Evolutionary conservation across 1,284 basidiomycete genomes (phyloP).

Genomic region (Schizopora paradoxa): DNA sequence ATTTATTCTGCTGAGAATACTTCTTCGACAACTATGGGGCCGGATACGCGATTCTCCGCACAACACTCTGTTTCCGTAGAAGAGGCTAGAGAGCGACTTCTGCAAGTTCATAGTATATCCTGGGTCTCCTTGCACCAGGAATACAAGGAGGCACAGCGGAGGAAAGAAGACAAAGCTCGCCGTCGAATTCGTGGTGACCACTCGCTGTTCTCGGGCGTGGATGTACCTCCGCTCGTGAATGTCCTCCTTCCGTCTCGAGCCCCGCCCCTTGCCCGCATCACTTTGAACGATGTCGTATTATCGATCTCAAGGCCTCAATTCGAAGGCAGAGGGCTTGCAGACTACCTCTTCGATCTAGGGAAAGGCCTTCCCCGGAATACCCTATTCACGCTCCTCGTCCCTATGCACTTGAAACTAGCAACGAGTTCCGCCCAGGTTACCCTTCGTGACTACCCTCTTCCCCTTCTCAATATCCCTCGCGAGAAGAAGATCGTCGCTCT

Average conservation of each 20-base stretch:
- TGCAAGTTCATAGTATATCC: constrained; percentile 71
- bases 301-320: constrained; percentile 63
- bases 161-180: constrained; percentile 30
- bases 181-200: constrained; percentile 30
- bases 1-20: constrained; percentile 41
- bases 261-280: constrained; percentile 74
- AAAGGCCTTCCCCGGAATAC: constrained; percentile 66
- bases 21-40: constrained; percentile 18
- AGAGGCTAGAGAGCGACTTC: constrained; percentile 72
- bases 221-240: constrained; percentile 28
- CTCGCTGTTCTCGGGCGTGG: constrained; percentile 27
- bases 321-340: constrained; percentile 46
- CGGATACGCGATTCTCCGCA: constrained; percentile 50
- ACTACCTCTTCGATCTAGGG: constrained; percentile 72
- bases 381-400: constrained; percentile 77
- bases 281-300: constrained; percentile 57
- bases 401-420: constrained; percentile 74
- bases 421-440: constrained; percentile 58
- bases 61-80: constrained; percentile 63
- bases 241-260: constrained; percentile 37
- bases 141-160: constrained; percentile 30
- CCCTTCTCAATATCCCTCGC: constrained; percentile 56
- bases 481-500: constrained; percentile 42
- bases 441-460: constrained; percentile 80
- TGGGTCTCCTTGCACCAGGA: constrained; percentile 63